Evolutionary conservation across 495 filamentous ascomycete genomes (phyloP).

Genomic region (Penicillium lagena): DNA sequence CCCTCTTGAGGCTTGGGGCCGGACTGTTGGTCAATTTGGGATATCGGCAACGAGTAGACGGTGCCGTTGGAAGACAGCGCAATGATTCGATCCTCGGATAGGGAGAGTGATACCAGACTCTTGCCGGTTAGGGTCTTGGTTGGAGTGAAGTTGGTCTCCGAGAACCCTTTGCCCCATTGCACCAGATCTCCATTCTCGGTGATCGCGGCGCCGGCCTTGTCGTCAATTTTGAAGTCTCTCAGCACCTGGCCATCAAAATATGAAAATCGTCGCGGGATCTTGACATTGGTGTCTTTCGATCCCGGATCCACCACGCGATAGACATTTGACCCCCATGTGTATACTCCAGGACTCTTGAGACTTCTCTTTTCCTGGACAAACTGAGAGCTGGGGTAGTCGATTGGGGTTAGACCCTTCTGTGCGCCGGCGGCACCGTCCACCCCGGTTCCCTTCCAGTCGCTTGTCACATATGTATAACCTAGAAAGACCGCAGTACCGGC

Average conservation of each 20-base stretch:
- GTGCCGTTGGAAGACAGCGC: conserved; percentile 70
- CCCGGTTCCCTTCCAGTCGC: conserved; percentile 11
- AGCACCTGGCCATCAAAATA: conserved; percentile 84
- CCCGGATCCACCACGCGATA: conserved; percentile 80
- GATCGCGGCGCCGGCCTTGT: conserved; percentile 81
- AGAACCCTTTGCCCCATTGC: conserved; percentile 84
- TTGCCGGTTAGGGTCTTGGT: conserved; percentile 74
- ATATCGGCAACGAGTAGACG: conserved; percentile 82
- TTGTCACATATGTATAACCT: conserved; percentile 28
- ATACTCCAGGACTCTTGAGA: conserved; percentile 84
- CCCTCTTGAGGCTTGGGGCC: conserved; percentile 55
- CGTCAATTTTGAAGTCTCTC: conserved; percentile 79
- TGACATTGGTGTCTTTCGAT: conserved; percentile 68
- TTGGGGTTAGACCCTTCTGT: conserved; percentile 32
- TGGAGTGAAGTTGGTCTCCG: conserved; percentile 49
- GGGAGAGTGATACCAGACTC: conserved; percentile 59
- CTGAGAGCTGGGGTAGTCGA: conserved; percentile 56
- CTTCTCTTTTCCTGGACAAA: conserved; percentile 83
- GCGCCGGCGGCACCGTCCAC: conserved; percentile 11
- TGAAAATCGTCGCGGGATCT: conserved; percentile 67
- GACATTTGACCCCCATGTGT: conserved; percentile 88
- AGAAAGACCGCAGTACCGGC: conserved; percentile 30
- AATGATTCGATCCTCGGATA: conserved; percentile 78
- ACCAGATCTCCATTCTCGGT: conserved; percentile 82
- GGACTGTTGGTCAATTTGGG: conserved; percentile 57